A percentile compares a stretch with the other conserved stretches of the same genome.
phyloP scores from a whole-genome alignment of 345 rosid species.

The Acer campestre region DNA sequence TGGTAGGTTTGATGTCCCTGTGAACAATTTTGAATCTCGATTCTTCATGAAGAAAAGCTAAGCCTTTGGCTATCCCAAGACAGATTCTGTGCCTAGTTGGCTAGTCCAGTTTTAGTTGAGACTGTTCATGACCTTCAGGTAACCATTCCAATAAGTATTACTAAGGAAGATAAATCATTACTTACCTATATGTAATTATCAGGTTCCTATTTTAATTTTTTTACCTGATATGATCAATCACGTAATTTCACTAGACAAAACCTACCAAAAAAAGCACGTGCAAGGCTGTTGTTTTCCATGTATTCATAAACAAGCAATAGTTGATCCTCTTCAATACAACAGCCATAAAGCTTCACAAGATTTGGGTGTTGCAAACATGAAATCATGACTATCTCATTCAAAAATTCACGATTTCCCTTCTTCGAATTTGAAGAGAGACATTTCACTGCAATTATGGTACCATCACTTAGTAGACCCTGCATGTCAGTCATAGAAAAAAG shows the following conservation, averaged over 20 bases:
- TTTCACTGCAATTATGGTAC: slow-evolving; percentile 50
- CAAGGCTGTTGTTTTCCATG: slow-evolving; percentile 59
- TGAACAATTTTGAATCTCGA: slow-evolving; percentile 37
- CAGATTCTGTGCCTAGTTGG: slow-evolving; percentile 33
- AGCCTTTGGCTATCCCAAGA: slow-evolving; percentile 36
- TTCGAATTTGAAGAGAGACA: slow-evolving; percentile 35
- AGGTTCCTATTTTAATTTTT: not conserved
- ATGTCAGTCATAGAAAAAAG: not conserved
- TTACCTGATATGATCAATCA: not conserved
- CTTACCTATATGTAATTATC: not conserved
- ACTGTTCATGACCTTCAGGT: slow-evolving; percentile 14
- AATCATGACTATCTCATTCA: slow-evolving; percentile 62
- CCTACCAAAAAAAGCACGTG: slow-evolving; percentile 50
- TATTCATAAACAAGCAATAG: slow-evolving; percentile 58
- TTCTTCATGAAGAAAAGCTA: slow-evolving; percentile 43
- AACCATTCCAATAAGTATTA: slow-evolving; percentile 1
- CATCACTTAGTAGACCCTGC: slow-evolving; percentile 55
- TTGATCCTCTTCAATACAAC: slow-evolving; percentile 57
- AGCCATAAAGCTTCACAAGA: slow-evolving; percentile 59
- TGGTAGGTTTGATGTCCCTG: slow-evolving; percentile 25
- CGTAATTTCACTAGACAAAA: not conserved
- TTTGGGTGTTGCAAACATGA: slow-evolving; percentile 63
- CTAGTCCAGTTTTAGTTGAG: slow-evolving; percentile 32
- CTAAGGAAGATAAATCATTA: not conserved
- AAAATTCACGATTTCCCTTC: slow-evolving; percentile 63